Evolutionary conservation across 345 rosid genomes (phyloP), one percentile per base, ranked within the genome.

Genomic region (Cochlearia excelsa): DNA sequence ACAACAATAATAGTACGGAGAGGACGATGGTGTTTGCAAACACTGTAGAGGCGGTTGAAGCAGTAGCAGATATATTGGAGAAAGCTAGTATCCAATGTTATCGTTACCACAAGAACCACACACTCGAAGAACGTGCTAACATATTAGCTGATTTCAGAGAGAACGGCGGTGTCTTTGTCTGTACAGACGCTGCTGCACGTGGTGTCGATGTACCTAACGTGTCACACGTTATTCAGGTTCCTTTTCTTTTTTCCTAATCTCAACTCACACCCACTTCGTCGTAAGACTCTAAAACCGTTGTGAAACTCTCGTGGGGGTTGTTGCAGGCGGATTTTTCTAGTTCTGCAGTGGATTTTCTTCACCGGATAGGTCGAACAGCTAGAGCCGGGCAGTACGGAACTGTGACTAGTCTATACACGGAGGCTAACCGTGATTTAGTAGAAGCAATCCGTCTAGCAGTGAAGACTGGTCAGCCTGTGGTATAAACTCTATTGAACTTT

Each of bases 181-280:
- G 99, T 70, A 93, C 99, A 43, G 99, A 89, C 81, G 99, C 99
- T 6, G 99, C 95, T 58, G 89, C 99, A 9, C 94, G 99, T 53
- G 99, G 99, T 63, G 81, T 93, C 67, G 99, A 93, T 69, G 82
- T 93, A 72, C 97, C 95, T 59, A 82, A 89, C 59, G 85, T 93
- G 63, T 79, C 89, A 11, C 97, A 89, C 54, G 84, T 93, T 68
- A 78, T 93, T 78, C 99, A 93, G 99, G 99, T 87, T 54, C 67
- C 52, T 47, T 73, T 51, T 54, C 49, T 54, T 66, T 50, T 47
- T 73, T 51, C 51, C 49, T 62, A 56, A 28, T 65, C 1, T 33
- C 53, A 37, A n/a, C 39, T 65, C 10, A 16, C n/a, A 29, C 34
- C 4, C 38, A 3, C 47, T 50, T 55, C 39, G 7, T 44, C 45